A percentile compares a stretch with the other conserved stretches of the same genome.
Conservation (phyloP, 2,329 filamentous ascomycete genomes). For the Diaporthe sp. region DNA sequence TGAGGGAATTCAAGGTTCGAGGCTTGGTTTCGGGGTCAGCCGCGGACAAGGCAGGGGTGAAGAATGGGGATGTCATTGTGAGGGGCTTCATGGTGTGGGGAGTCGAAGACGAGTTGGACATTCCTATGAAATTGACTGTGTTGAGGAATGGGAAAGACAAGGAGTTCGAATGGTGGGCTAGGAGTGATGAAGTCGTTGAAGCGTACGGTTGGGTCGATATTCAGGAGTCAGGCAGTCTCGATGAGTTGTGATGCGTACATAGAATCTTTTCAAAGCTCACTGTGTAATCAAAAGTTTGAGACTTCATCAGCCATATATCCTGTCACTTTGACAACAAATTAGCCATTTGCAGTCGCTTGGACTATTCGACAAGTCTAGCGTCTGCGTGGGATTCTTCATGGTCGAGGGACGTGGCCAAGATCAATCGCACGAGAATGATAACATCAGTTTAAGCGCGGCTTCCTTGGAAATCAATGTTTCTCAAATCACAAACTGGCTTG, state of each 20-base stretch:
- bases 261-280: no score
- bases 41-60: conserved; percentile 38
- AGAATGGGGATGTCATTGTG: conserved; percentile 36
- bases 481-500: neutral
- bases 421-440: neutral
- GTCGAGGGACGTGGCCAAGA: neutral
- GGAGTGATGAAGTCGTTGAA: conserved; percentile 26
- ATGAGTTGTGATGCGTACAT: neutral
- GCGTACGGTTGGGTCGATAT: conserved; percentile 32
- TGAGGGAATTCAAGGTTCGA: conserved; percentile 29
- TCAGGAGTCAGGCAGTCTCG: neutral
- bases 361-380: neutral
- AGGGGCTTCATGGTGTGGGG: conserved; percentile 32
- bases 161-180: conserved; percentile 30
- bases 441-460: neutral
- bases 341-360: neutral
- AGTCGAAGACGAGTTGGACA: conserved; percentile 34
- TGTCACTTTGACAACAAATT: neutral
- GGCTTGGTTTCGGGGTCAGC: conserved; percentile 34
- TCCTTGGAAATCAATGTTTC: no score
- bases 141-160: conserved; percentile 9
- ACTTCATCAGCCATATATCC: neutral
- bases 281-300: no score
- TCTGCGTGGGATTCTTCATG: neutral
- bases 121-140: conserved; percentile 27